phyloP scores from a whole-genome alignment of 768 basidiomycete species.

The Podaxis sp. region DNA sequence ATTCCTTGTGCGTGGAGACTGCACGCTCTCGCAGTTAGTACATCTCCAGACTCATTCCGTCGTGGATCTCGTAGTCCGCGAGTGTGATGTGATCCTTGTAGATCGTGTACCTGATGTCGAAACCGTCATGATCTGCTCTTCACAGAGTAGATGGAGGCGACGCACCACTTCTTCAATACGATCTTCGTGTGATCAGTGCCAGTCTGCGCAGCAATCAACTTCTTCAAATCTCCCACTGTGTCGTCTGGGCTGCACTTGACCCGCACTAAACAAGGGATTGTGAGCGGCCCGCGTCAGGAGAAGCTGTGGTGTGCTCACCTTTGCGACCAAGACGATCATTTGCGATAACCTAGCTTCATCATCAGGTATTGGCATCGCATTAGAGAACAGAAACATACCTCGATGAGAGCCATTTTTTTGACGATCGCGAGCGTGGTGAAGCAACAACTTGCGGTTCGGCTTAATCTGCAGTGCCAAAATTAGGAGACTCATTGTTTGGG shows the following conservation, averaged over 20 bases:
- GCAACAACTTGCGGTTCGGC: neutral
- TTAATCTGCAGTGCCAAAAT: neutral
- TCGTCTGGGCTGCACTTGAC: constrained; percentile 96
- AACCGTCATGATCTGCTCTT: neutral
- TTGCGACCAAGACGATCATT: constrained; percentile 95
- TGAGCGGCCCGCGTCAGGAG: neutral
- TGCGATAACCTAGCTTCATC: constrained; percentile 69
- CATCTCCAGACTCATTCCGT: constrained; percentile 94
- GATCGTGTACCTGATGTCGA: constrained; percentile 71
- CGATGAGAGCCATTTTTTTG: constrained; percentile 49
- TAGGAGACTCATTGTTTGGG: neutral
- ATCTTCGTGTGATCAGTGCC: constrained; percentile 88
- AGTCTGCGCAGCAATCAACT: constrained; percentile 93
- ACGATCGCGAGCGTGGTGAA: neutral
- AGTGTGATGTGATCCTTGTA: constrained; percentile 97
- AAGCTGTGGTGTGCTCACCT: constrained; percentile 45
- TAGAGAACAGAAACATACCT: constrained; percentile 31
- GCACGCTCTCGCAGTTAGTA: constrained; percentile 42
- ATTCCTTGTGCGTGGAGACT: neutral
- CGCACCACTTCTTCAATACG: constrained; percentile 94
- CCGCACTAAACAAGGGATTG: constrained; percentile 57
- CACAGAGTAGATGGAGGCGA: neutral
- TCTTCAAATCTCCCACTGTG: constrained; percentile 96
- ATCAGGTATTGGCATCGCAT: constrained; percentile 2
- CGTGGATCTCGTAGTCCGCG: constrained; percentile 88